Evolutionary conservation across 352 stramenopile genomes (phyloP), one percentile per base, ranked within the genome.

Genomic region (Pythium aristosporum): DNA sequence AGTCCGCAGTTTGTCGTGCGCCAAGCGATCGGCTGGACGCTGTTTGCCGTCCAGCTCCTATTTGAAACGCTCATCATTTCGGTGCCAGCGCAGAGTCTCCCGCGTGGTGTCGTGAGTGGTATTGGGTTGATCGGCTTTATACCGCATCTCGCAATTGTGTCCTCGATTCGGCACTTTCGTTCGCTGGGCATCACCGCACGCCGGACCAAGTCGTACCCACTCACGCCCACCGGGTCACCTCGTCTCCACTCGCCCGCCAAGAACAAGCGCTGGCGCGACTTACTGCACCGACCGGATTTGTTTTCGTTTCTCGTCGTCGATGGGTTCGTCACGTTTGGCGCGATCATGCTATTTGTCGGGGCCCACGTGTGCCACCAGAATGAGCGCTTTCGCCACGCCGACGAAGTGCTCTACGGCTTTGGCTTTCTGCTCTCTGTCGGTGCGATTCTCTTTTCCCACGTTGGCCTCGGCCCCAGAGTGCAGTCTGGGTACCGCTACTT

Each of bases 11-110:
- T 73, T 43, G 74, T 85, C 0, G 64, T 87, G 20, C 76, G 73
- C 0, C 78, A 87, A 69, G 76, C 76, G 4, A 65, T 87, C 7
- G 78, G 72, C 11, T 87, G 78, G 78, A 84, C 74, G 1, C 56
- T 87, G 5, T 77, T 85, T 23, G 74, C 65, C 12, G 66, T 87
- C 4, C 68, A 84, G 46, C 44, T 83, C 2, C 63, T 87, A 0
- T 84, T 85, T n/a, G 76, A 85, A 47, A 77, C 71, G 20, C 44
- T 87, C 0, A 58, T 78, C 8, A 54, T 84, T 3, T 78, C 66
- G 5, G 48, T 79, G 3, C 59, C 75, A 20, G 48, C 65, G 10
- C 44, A 68, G 25, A 59, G 55, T 18, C 21, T 76, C 10, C 72
- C 73, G 2, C 52, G 49, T 12, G 76, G 78, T 8, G 48, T 77